Conservation (phyloP, 2,329 filamentous ascomycete genomes). For the Aspergillus aculeatus region DNA sequence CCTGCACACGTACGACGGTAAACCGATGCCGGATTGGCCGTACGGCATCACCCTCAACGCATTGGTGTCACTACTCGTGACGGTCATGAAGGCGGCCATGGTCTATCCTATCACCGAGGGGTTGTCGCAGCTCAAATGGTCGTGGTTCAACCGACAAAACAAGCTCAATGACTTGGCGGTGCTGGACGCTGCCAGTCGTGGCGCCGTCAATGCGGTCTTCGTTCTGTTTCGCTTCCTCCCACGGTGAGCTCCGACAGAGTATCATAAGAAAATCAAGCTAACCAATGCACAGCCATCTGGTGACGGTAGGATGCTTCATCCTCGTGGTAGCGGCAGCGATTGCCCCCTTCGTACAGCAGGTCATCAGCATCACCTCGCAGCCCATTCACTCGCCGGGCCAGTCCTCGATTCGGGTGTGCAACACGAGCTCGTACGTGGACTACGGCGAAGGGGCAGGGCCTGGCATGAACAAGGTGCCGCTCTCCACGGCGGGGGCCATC, state of each 20-base stretch:
- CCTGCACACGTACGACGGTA: conserved; percentile 28
- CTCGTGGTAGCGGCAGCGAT: conserved; percentile 28
- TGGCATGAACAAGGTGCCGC: conserved; percentile 23
- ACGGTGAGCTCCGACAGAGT: conserved; percentile 11
- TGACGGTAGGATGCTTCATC: conserved; percentile 29
- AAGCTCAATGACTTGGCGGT: conserved; percentile 31
- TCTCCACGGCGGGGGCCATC: conserved; percentile 28
- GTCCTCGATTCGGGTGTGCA: conserved; percentile 23
- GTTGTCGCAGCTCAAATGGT: conserved; percentile 37
- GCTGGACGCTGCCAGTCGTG: conserved; percentile 36
- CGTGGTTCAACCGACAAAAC: conserved; percentile 30
- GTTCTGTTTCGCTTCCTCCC: conserved; percentile 27
- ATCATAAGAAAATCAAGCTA: neutral
- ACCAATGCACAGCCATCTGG: conserved; percentile 20
- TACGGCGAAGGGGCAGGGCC: conserved; percentile 21
- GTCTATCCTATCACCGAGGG: conserved; percentile 30
- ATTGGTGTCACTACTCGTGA: conserved; percentile 30
- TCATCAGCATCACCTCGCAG: conserved; percentile 23
- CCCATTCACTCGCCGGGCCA: conserved; percentile 13
- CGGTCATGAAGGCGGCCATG: conserved; percentile 32
- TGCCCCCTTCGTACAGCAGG: conserved; percentile 34
- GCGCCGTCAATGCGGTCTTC: conserved; percentile 28
- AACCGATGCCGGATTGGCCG: conserved; percentile 32
- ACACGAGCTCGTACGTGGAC: conserved; percentile 20
- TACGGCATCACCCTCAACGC: conserved; percentile 35